Conservation (phyloP, 2,329 filamentous ascomycete genomes). For the Aureobasidium sp. region DNA sequence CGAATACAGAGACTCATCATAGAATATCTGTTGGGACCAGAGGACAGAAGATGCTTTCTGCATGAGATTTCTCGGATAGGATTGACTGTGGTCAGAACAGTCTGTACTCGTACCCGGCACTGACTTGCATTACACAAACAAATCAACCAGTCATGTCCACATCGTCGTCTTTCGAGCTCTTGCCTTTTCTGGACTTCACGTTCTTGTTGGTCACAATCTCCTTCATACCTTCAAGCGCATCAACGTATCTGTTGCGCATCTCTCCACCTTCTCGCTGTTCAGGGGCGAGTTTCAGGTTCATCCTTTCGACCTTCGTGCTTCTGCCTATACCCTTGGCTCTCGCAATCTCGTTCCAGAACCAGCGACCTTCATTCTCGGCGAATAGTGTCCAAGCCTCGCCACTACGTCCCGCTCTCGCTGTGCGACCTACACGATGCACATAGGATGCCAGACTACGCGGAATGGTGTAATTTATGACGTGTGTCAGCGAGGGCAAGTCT, state of each 20-base stretch:
- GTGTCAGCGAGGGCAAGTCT: constrained; percentile 63
- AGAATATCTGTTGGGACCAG: neutral
- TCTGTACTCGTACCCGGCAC: neutral
- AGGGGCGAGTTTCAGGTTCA: constrained; percentile 34
- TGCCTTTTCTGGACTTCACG: neutral
- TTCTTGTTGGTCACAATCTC: constrained; percentile 46
- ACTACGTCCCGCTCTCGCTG: constrained; percentile 68
- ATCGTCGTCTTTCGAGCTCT: neutral
- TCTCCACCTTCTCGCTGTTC: constrained; percentile 27
- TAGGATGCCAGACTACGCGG: constrained; percentile 76
- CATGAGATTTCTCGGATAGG: too few relatives aligned
- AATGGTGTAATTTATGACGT: constrained; percentile 92
- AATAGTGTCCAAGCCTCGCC: constrained; percentile 85
- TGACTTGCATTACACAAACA: neutral
- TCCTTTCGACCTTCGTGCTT: constrained; percentile 38
- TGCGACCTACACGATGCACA: constrained; percentile 86
- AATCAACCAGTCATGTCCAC: neutral
- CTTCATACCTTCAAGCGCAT: constrained; percentile 56
- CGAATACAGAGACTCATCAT: neutral
- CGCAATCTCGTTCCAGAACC: constrained; percentile 85
- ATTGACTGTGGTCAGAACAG: neutral
- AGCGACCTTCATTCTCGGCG: constrained; percentile 72
- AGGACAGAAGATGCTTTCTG: neutral
- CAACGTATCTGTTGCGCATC: constrained; percentile 38
- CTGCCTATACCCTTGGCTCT: constrained; percentile 47